Evolutionary conservation across 2,329 filamentous ascomycete genomes (phyloP).

Genomic region (Endothia cerciana): DNA sequence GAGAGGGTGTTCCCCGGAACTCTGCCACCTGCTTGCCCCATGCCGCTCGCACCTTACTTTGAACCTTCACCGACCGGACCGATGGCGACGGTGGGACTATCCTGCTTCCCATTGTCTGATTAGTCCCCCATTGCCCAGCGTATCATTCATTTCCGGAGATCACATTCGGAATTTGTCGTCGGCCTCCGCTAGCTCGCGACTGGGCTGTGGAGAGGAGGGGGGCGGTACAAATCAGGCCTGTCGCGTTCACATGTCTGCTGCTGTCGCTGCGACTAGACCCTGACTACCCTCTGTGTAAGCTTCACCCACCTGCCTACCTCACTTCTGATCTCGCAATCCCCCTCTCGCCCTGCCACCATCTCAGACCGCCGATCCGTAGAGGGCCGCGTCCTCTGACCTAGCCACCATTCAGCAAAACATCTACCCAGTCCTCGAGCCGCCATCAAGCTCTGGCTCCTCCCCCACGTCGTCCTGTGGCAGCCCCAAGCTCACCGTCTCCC

Average conservation of each 20-base stretch:
- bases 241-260: constrained; percentile 7
- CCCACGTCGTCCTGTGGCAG: constrained; percentile 13
- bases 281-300: background rate
- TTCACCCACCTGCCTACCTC: too few relatives aligned
- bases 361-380: background rate
- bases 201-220: background rate
- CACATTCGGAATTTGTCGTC: background rate
- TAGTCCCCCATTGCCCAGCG: background rate
- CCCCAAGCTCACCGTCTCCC: constrained; percentile 27
- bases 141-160: background rate
- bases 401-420: constrained; percentile 27
- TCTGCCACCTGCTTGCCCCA: too few relatives aligned
- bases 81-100: background rate
- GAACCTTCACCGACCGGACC: background rate
- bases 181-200: background rate
- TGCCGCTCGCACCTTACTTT: background rate
- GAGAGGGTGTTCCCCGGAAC: background rate
- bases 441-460: constrained; percentile 12
- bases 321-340: background rate
- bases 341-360: background rate
- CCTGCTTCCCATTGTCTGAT: background rate
- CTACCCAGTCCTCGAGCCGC: constrained; percentile 11
- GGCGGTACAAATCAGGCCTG: background rate
- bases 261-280: too few relatives aligned
- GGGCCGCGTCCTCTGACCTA: constrained; percentile 17